Conservation (phyloP, 2,329 filamentous ascomycete species). For the Bipolaris gigantea region DNA sequence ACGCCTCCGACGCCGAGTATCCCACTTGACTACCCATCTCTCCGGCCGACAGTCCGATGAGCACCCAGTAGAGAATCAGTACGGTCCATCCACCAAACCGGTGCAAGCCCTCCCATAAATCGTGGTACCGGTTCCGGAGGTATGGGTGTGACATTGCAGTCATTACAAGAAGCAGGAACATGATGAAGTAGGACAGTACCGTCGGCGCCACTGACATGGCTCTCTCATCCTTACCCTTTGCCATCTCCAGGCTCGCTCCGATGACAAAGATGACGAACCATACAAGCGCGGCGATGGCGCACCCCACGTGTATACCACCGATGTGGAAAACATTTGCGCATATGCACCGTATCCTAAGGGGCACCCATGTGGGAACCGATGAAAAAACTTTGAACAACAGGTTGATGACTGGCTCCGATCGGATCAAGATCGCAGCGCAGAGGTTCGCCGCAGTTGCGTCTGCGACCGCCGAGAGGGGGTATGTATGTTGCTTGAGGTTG, state of each 20-base stretch:
- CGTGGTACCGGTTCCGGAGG: conserved; percentile 38
- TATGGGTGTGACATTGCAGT: conserved; percentile 35
- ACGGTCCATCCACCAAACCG: conserved; percentile 45
- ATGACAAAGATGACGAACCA: conserved; percentile 53
- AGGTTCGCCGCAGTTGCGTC: conserved; percentile 46
- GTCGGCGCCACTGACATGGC: conserved; percentile 25
- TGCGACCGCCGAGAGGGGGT: conserved; percentile 35
- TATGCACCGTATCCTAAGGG: conserved; percentile 37
- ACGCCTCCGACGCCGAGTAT: conserved; percentile 24
- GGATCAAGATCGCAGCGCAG: conserved; percentile 37
- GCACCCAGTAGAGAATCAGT: conserved; percentile 43
- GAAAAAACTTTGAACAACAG: conserved; percentile 41
- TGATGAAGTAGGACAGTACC: conserved; percentile 37
- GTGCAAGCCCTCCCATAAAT: conserved; percentile 42
- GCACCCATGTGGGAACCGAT: conserved; percentile 35
- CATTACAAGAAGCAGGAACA: conserved; percentile 36
- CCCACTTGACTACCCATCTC: conserved; percentile 22
- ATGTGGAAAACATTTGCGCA: conserved; percentile 43
- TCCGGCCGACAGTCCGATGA: conserved; percentile 30
- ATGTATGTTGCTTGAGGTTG: conserved; percentile 21
- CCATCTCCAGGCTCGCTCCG: conserved; percentile 40
- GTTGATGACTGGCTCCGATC: conserved; percentile 44
- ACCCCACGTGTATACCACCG: conserved; percentile 44
- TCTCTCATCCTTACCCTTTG: conserved; percentile 22
- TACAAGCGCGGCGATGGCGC: conserved; percentile 37